Base-by-base conservation (phyloP, 192 early-diverging fungal species). In the Backusella liffmaniae region DNA sequence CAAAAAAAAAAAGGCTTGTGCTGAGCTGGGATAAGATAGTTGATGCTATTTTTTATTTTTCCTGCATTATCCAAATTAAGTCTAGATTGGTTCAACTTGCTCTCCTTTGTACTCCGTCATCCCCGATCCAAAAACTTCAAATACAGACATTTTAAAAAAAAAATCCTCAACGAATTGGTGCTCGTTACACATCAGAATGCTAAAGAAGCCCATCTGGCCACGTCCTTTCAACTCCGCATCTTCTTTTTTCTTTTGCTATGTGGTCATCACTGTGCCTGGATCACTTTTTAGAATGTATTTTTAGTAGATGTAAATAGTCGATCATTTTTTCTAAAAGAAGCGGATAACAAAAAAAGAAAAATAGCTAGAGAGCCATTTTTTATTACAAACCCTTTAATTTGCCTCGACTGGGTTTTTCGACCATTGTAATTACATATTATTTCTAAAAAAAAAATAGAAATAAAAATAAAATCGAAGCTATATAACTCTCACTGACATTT, bases 81-180 rank as follows among this genome's bases (percentile, higher is more conserved):
- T 59, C 53, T 59, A 59, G 53, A 59, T 59, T 59, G 53, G 53
- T 59, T 59, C 16, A 53, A 53, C 51, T 9, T 21, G 18, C 51
- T 7, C n/a, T 53, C 23, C 23, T 59, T 59, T 59, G 53, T 59
- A 59, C 53, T 59, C 53, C 53, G 53, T 59, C 21, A 59, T 21
- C 21, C 53, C 53, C 53, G 53, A 59, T 59, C 53, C 53, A 59
- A 23, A 49, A 59, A 53, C 51, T 53, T 59, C 53, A 59, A 59
- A 53, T 23, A 21, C 51, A 53, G 51, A 53, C 51, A 18, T 51
- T 51, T 53, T 53, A 53, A 21, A 53, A 21, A 32, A 32, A 21
- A 18, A 21, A 21, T 9, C 18, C 51, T 53, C 51, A 18, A 21
- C 49, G 49, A 12, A 8, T 53, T 53, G 16, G 2, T 26, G 0